Conservation (phyloP, 2,329 filamentous ascomycete genomes). For the Chalaropsis ovoidea region DNA sequence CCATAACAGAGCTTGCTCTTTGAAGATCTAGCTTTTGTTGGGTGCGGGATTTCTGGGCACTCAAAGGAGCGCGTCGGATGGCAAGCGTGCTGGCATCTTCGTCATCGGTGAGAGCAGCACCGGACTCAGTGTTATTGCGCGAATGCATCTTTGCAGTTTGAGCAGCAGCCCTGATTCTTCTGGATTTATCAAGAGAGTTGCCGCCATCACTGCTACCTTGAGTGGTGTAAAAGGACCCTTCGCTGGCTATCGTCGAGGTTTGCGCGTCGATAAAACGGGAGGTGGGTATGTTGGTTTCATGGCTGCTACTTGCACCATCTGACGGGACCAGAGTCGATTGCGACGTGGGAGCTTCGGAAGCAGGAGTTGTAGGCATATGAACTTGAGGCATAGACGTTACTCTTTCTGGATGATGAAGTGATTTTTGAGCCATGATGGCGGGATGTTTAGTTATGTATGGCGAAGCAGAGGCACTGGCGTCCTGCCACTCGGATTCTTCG, state of each 20-base stretch:
- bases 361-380: background rate
- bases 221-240: slow-evolving; percentile 44
- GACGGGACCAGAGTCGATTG: slow-evolving; percentile 13
- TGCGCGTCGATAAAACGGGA: slow-evolving; percentile 50
- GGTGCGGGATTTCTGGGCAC: slow-evolving; percentile 53
- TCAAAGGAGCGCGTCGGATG: slow-evolving; percentile 33
- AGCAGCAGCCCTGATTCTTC: slow-evolving; percentile 29
- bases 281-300: slow-evolving; percentile 43
- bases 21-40: slow-evolving; percentile 69
- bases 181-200: slow-evolving; percentile 32
- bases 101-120: slow-evolving; percentile 28
- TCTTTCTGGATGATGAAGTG: background rate
- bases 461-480: slow-evolving; percentile 54
- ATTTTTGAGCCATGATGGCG: background rate
- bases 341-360: background rate
- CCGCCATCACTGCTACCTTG: slow-evolving; percentile 28
- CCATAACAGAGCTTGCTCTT: slow-evolving; percentile 60
- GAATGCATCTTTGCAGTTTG: background rate
- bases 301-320: slow-evolving; percentile 33
- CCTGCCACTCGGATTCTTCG: slow-evolving; percentile 54
- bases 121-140: background rate
- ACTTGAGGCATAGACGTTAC: slow-evolving; percentile 25
- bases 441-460: slow-evolving; percentile 36
- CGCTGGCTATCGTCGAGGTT: slow-evolving; percentile 41
- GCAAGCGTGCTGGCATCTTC: slow-evolving; percentile 32